A percentile compares a stretch with the other conserved stretches of the same genome.
phyloP scores from a whole-genome alignment of 768 basidiomycete genomes.

The Boletus huronensis region DNA sequence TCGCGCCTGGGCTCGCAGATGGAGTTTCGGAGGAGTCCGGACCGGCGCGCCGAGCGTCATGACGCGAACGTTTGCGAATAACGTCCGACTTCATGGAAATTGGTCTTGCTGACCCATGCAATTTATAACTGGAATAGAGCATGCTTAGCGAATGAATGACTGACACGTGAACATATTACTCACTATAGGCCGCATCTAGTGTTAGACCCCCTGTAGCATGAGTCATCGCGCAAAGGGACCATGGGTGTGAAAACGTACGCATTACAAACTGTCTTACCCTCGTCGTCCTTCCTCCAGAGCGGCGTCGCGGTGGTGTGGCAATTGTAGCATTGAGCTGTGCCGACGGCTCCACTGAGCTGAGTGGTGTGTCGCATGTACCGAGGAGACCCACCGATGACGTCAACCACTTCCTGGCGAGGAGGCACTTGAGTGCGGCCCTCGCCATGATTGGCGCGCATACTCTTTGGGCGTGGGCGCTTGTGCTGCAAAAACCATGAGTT shows the following conservation, averaged over 20 bases:
- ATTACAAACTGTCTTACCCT: slow-evolving; percentile 88
- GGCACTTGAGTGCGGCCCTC: slow-evolving; percentile 64
- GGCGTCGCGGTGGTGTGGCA: slow-evolving; percentile 89
- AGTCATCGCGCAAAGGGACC: slow-evolving; percentile 12
- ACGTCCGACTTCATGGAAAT: slow-evolving; percentile 92
- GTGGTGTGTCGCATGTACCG: slow-evolving; percentile 28
- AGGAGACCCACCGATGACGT: slow-evolving; percentile 61
- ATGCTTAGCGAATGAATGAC: slow-evolving; percentile 6
- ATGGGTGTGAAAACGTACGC: slow-evolving; percentile 56
- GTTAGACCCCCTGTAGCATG: slow-evolving; percentile 4
- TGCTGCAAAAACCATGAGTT: slow-evolving; percentile 44
- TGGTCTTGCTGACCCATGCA: slow-evolving; percentile 81
- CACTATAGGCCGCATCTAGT: slow-evolving; percentile 74
- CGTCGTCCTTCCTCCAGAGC: slow-evolving; percentile 87
- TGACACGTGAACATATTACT: slow-evolving; percentile 25
- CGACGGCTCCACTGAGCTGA: slow-evolving; percentile 29
- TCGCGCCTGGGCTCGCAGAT: slow-evolving; percentile 71
- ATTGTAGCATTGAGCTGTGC: slow-evolving; percentile 80
- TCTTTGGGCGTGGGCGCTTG: slow-evolving; percentile 85
- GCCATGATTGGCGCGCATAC: slow-evolving; percentile 74
- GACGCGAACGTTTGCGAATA: slow-evolving; percentile 81
- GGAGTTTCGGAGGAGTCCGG: slow-evolving; percentile 60
- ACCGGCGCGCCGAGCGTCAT: slow-evolving; percentile 65
- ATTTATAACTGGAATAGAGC: slow-evolving; percentile 53
- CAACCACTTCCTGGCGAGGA: slow-evolving; percentile 67